Percentiles rank a stretch among this genome's conserved stretches.
These are phyloP conservation scores for Sonneratia caseolaris DNA, from an alignment of 345 rosid genomes.

Conservation along the genomic window DNA sequence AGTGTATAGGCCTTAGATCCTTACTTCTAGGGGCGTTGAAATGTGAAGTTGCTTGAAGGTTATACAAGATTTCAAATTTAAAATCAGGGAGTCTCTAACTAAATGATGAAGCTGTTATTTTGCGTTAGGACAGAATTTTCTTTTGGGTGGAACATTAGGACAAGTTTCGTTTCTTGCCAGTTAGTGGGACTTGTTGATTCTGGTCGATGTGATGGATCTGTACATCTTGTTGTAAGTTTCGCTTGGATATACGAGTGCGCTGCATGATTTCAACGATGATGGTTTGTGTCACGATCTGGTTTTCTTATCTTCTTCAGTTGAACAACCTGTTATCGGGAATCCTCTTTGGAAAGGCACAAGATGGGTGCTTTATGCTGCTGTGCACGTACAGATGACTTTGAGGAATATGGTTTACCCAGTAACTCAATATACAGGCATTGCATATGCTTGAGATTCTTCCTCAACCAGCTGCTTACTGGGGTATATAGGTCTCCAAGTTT, in stretches of 20 bases:
- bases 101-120: no score
- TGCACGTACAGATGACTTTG: constrained; percentile 40
- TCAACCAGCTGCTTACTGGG: constrained; percentile 44
- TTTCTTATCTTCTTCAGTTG: neutral
- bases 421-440: constrained; percentile 43
- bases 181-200: no score
- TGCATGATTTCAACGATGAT: neutral
- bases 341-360: neutral
- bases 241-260: neutral
- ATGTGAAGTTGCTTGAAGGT: neutral
- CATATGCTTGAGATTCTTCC: constrained; percentile 35
- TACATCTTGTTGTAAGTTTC: neutral
- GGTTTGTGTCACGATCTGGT: neutral
- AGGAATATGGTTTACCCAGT: constrained; percentile 35
- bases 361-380: constrained; percentile 63
- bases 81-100: neutral
- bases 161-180: no score
- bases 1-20: neutral
- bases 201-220: no score
- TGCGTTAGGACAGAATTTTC: no score
- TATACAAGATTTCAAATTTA: neutral
- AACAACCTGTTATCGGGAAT: neutral
- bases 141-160: neutral
- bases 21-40: neutral
- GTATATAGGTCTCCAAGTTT: constrained; percentile 23